A percentile compares a stretch with the other conserved stretches of the same genome.
These are phyloP conservation scores for Juglanconis juglandina DNA, from an alignment of 2,329 filamentous ascomycete genomes.

Conservation along the genomic window DNA sequence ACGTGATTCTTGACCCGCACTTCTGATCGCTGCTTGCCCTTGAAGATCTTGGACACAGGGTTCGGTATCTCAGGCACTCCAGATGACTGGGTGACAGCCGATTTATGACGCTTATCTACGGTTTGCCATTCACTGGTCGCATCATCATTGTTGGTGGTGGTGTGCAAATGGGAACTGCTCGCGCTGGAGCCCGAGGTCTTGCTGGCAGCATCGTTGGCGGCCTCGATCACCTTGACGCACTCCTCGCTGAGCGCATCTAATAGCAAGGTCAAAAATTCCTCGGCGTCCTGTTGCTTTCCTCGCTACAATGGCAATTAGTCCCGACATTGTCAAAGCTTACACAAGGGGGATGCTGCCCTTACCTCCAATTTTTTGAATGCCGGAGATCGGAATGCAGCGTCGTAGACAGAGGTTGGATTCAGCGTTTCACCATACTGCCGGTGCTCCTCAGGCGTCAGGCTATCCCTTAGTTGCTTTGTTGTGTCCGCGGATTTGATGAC, in stretches of 20 bases:
- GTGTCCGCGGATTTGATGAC: conserved; percentile 76
- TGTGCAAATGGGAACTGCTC: conserved; percentile 6
- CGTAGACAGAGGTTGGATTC: conserved; percentile 91
- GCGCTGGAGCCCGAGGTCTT: no score
- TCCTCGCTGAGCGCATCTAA: conserved; percentile 92
- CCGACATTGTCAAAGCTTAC: neutral
- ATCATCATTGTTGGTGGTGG: conserved; percentile 23
- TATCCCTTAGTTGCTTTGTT: conserved; percentile 67
- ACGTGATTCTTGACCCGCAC: conserved; percentile 83
- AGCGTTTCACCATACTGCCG: conserved; percentile 90
- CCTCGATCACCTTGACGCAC: conserved; percentile 69
- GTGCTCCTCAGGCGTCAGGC: conserved; percentile 76
- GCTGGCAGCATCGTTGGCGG: neutral
- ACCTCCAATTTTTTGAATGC: conserved; percentile 88
- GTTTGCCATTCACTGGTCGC: conserved; percentile 75
- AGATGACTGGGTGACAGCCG: conserved; percentile 81
- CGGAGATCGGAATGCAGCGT: conserved; percentile 74
- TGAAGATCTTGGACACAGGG: conserved; percentile 91
- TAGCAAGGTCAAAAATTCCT: conserved; percentile 93
- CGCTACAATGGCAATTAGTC: conserved; percentile 51
- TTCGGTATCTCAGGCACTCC: conserved; percentile 70
- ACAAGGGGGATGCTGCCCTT: conserved; percentile 33
- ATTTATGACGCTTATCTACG: conserved; percentile 86
- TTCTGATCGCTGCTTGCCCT: conserved; percentile 85
- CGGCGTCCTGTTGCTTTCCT: conserved; percentile 95